Conservation (phyloP, 495 filamentous ascomycete genomes). For the Daldinia concentrica region DNA sequence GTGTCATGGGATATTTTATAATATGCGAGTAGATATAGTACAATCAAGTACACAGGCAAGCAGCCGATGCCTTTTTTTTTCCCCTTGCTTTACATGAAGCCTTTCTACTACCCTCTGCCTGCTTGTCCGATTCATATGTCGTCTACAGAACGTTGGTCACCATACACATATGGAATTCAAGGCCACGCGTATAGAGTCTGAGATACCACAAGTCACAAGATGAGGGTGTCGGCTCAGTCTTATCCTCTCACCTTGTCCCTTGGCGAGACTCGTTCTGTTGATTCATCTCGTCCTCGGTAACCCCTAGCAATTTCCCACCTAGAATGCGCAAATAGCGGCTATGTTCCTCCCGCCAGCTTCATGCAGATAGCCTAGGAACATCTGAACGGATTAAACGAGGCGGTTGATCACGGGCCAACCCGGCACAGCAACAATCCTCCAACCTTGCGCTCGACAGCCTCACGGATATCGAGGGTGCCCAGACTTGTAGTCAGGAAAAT, state of each 20-base stretch:
- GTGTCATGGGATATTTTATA: slow-evolving; percentile 4
- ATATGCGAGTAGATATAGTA: slow-evolving; percentile 18
- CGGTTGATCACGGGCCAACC: slow-evolving; percentile 50
- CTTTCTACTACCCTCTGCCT: slow-evolving; percentile 18
- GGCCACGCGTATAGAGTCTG: neutral
- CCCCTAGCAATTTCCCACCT: neutral
- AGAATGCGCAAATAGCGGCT: neutral
- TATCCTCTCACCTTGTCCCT: neutral
- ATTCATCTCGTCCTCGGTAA: neutral
- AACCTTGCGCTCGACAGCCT: slow-evolving; percentile 84
- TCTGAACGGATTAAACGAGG: neutral
- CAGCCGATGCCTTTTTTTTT: neutral
- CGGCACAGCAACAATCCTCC: slow-evolving; percentile 87
- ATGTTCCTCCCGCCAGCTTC: neutral
- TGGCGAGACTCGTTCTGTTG: neutral
- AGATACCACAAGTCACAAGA: neutral
- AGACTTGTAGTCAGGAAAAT: slow-evolving; percentile 80
- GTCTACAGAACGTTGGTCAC: neutral
- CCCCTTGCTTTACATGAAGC: slow-evolving; percentile 5
- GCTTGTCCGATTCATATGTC: neutral
- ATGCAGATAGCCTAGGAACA: neutral
- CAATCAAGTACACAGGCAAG: slow-evolving; percentile 7
- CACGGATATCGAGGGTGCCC: slow-evolving; percentile 85
- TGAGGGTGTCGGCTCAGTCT: neutral
- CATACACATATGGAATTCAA: neutral